These are phyloP conservation scores for Calonectria ilicicola DNA, from an alignment of 2,329 filamentous ascomycete genomes.

Conservation along the genomic window DNA sequence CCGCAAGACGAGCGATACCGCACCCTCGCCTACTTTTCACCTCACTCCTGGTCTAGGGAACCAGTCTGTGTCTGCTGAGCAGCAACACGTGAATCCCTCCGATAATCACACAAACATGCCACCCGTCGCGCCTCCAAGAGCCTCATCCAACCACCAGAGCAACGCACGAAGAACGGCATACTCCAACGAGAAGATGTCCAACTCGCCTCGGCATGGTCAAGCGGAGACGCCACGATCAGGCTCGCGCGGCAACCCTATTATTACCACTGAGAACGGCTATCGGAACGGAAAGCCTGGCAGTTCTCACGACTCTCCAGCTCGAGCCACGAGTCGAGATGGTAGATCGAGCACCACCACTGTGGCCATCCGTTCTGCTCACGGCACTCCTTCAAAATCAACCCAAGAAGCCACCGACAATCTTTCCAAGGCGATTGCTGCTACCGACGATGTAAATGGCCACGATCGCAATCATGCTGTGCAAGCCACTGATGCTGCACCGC, in stretches of 20 bases:
- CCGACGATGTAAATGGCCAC: slow-evolving; percentile 47
- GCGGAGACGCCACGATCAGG: slow-evolving; percentile 51
- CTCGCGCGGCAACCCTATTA: slow-evolving; percentile 48
- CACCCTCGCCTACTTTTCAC: slow-evolving; percentile 50
- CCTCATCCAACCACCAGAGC: slow-evolving; percentile 74
- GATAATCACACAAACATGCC: slow-evolving; percentile 72
- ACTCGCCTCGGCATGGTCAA: slow-evolving; percentile 56
- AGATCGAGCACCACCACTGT: slow-evolving; percentile 53
- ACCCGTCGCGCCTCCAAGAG: slow-evolving; percentile 82
- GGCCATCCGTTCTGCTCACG: slow-evolving; percentile 58
- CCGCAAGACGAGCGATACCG: slow-evolving; percentile 64
- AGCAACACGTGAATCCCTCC: slow-evolving; percentile 58
- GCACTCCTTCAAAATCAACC: slow-evolving; percentile 66
- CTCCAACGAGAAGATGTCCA: slow-evolving; percentile 57
- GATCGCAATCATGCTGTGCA: slow-evolving; percentile 41
- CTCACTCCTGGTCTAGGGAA: slow-evolving; percentile 60
- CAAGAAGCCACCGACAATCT: slow-evolving; percentile 85
- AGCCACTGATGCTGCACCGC: slow-evolving; percentile 54
- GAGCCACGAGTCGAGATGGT: slow-evolving; percentile 55
- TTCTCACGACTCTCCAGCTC: slow-evolving; percentile 53
- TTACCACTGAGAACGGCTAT: slow-evolving; percentile 43
- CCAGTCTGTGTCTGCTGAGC: slow-evolving; percentile 53
- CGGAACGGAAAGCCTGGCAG: slow-evolving; percentile 46
- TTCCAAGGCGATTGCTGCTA: slow-evolving; percentile 72
- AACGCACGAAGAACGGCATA: slow-evolving; percentile 59